Evolutionary conservation across 805 yeast species (phyloP).

Genomic region (Candida xyloterini): DNA sequence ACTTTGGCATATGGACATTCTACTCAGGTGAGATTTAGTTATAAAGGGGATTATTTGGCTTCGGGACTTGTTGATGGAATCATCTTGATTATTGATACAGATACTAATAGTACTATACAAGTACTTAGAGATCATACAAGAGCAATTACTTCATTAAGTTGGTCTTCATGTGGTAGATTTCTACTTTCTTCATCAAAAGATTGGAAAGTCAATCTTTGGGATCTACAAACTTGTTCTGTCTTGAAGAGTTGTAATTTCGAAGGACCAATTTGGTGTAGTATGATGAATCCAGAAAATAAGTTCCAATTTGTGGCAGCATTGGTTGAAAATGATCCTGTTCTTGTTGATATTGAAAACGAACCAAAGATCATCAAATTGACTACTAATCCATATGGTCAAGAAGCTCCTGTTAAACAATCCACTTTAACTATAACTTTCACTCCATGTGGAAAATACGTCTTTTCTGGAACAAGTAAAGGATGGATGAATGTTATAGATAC

Average conservation of each 20-base stretch:
- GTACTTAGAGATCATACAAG: constrained; percentile 64
- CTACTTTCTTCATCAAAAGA: constrained; percentile 73
- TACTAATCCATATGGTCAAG: constrained; percentile 24
- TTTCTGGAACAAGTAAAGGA: constrained; percentile 82
- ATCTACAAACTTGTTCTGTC: constrained; percentile 45
- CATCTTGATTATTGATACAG: constrained; percentile 69
- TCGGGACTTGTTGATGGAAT: constrained; percentile 75
- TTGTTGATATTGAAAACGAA: constrained; percentile 39
- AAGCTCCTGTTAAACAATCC: constrained; percentile 35
- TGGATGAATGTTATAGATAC: constrained; percentile 52
- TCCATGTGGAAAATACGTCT: constrained; percentile 51
- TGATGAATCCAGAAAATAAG: constrained; percentile 48
- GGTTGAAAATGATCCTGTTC: constrained; percentile 58
- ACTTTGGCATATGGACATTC: constrained; percentile 66
- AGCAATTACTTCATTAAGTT: constrained; percentile 66
- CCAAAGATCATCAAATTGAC: constrained; percentile 9
- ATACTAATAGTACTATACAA: constrained; percentile 58
- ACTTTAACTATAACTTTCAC: constrained; percentile 52
- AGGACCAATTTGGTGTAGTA: constrained; percentile 72
- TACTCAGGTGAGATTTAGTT: constrained; percentile 64
- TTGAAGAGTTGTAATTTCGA: constrained; percentile 50
- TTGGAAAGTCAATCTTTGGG: constrained; percentile 84
- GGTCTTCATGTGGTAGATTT: constrained; percentile 74
- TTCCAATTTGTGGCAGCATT: constrained; percentile 58
- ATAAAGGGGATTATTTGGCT: constrained; percentile 82